Base-by-base conservation (phyloP, 2,329 filamentous ascomycete species). In the Elsinoe fawcettii region DNA sequence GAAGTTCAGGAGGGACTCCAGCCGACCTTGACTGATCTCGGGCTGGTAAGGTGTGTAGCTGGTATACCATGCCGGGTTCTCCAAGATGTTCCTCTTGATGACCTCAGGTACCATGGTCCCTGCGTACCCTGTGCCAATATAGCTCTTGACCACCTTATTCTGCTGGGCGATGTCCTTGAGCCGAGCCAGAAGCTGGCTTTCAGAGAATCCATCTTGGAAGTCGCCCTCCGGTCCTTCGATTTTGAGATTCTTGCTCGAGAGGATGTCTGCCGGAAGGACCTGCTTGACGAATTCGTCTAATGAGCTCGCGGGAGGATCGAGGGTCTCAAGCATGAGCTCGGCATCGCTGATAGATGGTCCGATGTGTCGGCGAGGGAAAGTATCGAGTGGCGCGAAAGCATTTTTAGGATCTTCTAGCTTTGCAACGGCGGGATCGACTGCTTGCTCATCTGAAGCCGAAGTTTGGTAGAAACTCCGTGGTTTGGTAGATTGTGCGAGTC, bases 41-140 rank as follows among this genome's bases (percentile, higher is more conserved):
- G 92, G 87, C 75, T 97, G 92, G 73, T 96, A 97, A 14, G 92
- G 92, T 0, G 92, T 96, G 72, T 97, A 96, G 74, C 90, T 96
- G 39, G 92, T 97, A 72, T 97, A 97, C 92, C 92, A 97, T 8
- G 86, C 90, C 4, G 92, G 92, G 70, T 87, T 92, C 77, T 97
- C 90, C 59, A 97, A 76, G 3, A 97, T 80, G 69, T 96, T 96
- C 64, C 91, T 81, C 77, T 93, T 89, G 70, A 97, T 95, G 58
- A 96, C 91, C 57, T 89, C 82, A 3, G 92, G 92, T 0, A 88
- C 86, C 63, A 86, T 81, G n/a, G 90, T 92, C 34, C 84, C 86
- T 63, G 92, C 90, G 77, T 96, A 97, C 58, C 92, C 92, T 58
- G 82, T 83, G 3, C 92, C 92, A 63, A 96, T 91, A 68, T 92